phyloP scores from a whole-genome alignment of 805 yeast species.

The Nakazawaea siamensis region DNA sequence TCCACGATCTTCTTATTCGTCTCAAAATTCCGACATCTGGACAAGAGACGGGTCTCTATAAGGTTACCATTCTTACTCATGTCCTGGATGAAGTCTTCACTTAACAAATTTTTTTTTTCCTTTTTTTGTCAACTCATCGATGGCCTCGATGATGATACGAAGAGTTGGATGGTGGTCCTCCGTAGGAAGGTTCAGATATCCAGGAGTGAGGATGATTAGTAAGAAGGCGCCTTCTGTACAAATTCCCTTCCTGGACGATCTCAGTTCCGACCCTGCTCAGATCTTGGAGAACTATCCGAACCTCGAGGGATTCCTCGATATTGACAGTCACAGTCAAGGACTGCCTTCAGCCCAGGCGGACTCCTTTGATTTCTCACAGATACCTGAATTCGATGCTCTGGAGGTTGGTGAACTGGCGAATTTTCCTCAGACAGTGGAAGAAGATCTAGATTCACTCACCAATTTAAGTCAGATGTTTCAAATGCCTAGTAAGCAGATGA shows the following conservation, averaged over 20 bases:
- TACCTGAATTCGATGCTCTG: not conserved
- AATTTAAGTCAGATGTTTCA: constrained; percentile 11
- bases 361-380: too few relatives aligned
- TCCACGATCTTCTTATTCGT: constrained; percentile 26
- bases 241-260: constrained; percentile 9
- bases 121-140: not conserved
- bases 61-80: constrained; percentile 16
- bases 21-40: constrained; percentile 32
- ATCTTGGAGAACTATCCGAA: constrained; percentile 11
- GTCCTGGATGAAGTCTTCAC: too few relatives aligned
- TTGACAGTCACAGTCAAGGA: not conserved
- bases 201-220: not conserved
- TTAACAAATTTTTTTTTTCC: not conserved
- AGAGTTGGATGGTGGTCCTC: too few relatives aligned
- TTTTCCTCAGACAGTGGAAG: too few relatives aligned
- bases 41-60: constrained; percentile 37
- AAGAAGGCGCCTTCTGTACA: not conserved
- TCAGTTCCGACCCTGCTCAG: not conserved
- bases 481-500: not conserved
- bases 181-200: not conserved
- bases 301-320: constrained; percentile 17
- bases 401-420: not conserved
- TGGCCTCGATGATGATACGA: not conserved
- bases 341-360: not conserved
- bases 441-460: too few relatives aligned